A percentile compares a stretch with the other conserved stretches of the same genome.
Evolutionary conservation across 441 rosid genomes (phyloP).

Genomic region (Pelargonium citronellum): DNA sequence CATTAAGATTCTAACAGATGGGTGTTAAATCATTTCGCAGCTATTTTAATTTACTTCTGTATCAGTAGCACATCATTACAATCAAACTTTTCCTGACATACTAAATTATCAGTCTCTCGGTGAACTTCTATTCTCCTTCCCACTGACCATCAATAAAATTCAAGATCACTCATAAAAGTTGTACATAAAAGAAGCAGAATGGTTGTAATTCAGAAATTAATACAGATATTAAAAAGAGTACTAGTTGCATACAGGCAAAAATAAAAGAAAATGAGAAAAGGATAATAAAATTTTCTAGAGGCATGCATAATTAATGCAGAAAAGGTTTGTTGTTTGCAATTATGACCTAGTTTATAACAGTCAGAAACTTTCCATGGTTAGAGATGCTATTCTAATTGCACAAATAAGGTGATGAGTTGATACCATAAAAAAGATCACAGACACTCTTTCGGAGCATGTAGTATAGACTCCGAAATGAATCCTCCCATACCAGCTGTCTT

Average conservation of each 20-base stretch:
- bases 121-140: neutral
- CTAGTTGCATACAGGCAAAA: neutral
- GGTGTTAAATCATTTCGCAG: neutral
- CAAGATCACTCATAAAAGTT: neutral
- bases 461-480: conserved; percentile 83
- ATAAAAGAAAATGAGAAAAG: neutral
- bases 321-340: neutral
- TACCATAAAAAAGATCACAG: conserved; percentile 77
- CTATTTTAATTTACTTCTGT: neutral
- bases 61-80: neutral
- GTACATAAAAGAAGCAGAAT: neutral
- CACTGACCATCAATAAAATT: neutral
- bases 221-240: neutral
- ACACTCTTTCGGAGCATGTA: conserved; percentile 68
- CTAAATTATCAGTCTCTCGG: conserved; percentile 4
- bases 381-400: neutral
- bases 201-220: neutral
- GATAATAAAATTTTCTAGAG: neutral
- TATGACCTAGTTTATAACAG: neutral
- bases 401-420: conserved; percentile 14
- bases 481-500: conserved; percentile 75
- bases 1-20: neutral
- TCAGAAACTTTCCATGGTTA: neutral
- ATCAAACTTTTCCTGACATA: neutral
- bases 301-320: neutral